Evolutionary conservation across 176 grass and related monocot genomes (phyloP).

Genomic region (Poa pratensis): DNA sequence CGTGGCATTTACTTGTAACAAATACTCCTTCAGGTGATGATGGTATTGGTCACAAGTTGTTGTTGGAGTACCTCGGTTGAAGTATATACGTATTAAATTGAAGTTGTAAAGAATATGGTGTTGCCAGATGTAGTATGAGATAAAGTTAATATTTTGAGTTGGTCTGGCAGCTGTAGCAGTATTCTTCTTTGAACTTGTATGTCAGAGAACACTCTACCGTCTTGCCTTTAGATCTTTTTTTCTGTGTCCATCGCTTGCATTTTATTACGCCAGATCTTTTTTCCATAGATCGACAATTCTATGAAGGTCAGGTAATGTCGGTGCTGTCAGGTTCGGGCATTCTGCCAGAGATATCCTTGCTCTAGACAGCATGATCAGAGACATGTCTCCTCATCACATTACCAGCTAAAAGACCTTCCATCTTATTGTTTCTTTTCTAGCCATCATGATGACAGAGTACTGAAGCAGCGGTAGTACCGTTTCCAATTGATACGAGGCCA

Average conservation of each 20-base stretch:
- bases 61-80: background rate
- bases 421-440: background rate
- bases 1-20: background rate
- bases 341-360: background rate
- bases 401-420: background rate
- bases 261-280: background rate
- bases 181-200: background rate
- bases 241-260: background rate
- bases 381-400: background rate
- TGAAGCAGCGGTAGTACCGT: background rate
- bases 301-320: background rate
- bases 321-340: slow-evolving; percentile 4
- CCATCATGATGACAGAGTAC: background rate
- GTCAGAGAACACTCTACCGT: background rate
- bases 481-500: no score
- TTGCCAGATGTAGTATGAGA: background rate
- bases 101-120: background rate
- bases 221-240: background rate
- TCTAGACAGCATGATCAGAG: background rate
- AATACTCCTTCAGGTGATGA: no score
- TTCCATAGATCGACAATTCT: background rate
- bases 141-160: background rate
- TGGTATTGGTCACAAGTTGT: no score
- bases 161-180: background rate
- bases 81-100: background rate